Conservation (phyloP, 169 alveolate genomes). For the Fabrea salina region DNA sequence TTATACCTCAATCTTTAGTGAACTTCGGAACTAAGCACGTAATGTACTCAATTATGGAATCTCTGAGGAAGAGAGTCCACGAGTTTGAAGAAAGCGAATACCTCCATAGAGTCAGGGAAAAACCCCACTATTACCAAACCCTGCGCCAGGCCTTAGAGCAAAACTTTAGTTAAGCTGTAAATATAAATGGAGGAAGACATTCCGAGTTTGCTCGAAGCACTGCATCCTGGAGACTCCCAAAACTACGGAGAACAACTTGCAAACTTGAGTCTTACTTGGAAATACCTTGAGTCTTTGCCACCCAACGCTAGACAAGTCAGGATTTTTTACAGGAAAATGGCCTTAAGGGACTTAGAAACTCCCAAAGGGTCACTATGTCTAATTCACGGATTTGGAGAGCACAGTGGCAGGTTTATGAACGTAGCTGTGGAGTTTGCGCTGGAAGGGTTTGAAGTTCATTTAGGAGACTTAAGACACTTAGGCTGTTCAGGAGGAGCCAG, state of each 20-base stretch:
- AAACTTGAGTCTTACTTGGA: background rate
- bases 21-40: background rate
- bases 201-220: background rate
- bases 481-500: slow-evolving; percentile 60
- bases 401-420: slow-evolving; percentile 36
- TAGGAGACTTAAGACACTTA: slow-evolving; percentile 51
- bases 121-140: background rate
- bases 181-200: slow-evolving; percentile 25
- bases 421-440: slow-evolving; percentile 43
- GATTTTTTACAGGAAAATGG: background rate
- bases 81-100: background rate
- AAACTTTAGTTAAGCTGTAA: too few relatives aligned
- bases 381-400: slow-evolving; percentile 62
- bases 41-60: background rate
- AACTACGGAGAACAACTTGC: background rate
- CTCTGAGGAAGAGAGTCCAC: background rate
- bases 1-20: too few relatives aligned
- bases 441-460: slow-evolving; percentile 51
- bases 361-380: slow-evolving; percentile 28
- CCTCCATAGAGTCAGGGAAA: background rate
- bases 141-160: background rate
- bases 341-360: background rate
- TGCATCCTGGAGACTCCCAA: slow-evolving; percentile 20
- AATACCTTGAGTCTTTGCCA: background rate
- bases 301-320: slow-evolving; percentile 3